Evolutionary conservation across 2,329 filamentous ascomycete genomes (phyloP).

Genomic region (Aspergillus tamarii): DNA sequence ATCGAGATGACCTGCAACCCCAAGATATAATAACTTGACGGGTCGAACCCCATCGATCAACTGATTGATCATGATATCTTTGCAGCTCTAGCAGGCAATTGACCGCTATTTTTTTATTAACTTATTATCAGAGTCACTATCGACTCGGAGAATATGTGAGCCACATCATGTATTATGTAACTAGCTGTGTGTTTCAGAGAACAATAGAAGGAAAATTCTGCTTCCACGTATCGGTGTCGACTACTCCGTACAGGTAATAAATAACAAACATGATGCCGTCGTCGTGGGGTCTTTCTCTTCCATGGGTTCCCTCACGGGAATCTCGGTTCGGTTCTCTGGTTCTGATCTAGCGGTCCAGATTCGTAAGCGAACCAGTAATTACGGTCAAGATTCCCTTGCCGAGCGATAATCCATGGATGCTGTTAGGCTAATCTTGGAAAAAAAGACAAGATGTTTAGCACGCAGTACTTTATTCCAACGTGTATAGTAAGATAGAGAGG

Average conservation of each 20-base stretch:
- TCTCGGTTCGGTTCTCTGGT: background rate
- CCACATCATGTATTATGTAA: background rate
- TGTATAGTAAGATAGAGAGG: background rate
- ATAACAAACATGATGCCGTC: background rate
- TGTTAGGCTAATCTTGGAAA: background rate
- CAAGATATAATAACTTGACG: background rate
- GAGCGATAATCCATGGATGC: background rate
- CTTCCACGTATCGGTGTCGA: background rate
- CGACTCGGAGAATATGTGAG: background rate
- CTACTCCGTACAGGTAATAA: conserved; percentile 1
- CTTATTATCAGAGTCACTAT: background rate
- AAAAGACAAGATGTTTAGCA: background rate
- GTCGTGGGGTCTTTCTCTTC: background rate
- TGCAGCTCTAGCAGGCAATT: background rate
- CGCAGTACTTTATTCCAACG: background rate
- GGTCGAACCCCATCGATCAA: background rate
- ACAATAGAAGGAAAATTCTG: background rate
- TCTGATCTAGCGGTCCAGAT: background rate
- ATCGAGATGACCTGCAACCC: background rate
- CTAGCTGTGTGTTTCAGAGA: background rate
- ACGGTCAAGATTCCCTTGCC: background rate
- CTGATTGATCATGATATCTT: background rate
- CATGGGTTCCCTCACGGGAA: conserved; percentile 1
- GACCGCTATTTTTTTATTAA: conserved; percentile 5
- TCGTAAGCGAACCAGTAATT: background rate